Base-by-base conservation (phyloP, 371 early-diverging fungal species). In the Capillidium rhysosporum region DNA sequence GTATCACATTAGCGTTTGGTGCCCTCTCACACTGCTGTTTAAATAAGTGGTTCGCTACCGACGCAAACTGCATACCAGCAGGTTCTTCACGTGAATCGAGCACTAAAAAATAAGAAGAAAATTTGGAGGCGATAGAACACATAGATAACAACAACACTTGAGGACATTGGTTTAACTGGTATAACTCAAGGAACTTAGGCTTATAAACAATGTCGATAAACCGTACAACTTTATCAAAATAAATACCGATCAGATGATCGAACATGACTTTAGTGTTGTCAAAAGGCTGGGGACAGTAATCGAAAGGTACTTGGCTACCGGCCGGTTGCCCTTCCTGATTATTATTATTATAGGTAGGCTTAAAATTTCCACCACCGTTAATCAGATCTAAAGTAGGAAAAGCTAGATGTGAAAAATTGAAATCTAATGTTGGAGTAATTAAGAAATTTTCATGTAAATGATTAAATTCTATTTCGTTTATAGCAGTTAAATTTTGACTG, bases 31-130 rank as follows among this genome's bases (percentile, higher is more conserved):
- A 43, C 26, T 44, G 41, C n/a, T 29, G 12, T 9, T 14, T 20
- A 18, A 53, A 53, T 8, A 41, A 29, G 7, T 40, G 21, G 1
- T 25, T 20, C 7, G 54, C 54, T 24, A 21, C 21, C 4, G 39
- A 39, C 2, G 54, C 40, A 26, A 53, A 53, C 12, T 40, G 31
- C 16, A 21, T 53, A 5, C 54, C 54, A 34, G 54, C 54, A 7
- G 54, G 54, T 1, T 23, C 20, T 20, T 10, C 12, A 1, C 18
- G 23, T 21, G 54, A 40, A 20, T 18, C 23, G n/a, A 53, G 30
- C 10, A 53, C 14, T 10, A 24, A 8, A 14, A 53, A 53, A 26
- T 53, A 40, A 8, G 18, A 29, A 12, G 54, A 53, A 45, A 28
- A 53, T 5, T 24, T 34, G 14, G 44, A 25, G 14, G 44, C 40